Conservation (phyloP, 1,139 yeast species). For the Lodderomyces jiufengensis region DNA sequence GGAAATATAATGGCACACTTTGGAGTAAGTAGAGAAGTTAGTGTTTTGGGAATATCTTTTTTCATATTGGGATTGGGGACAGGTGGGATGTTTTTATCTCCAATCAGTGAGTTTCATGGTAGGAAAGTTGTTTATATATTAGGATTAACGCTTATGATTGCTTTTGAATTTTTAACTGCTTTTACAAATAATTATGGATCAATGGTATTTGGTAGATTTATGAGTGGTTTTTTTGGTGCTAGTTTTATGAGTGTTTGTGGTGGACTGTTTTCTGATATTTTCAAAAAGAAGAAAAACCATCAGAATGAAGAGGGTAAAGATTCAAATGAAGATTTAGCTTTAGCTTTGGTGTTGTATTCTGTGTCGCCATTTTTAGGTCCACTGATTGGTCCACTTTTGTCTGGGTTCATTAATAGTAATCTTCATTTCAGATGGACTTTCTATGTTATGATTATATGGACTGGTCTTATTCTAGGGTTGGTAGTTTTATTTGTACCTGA, state of each 20-base stretch:
- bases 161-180: constrained; percentile 28
- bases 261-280: constrained; percentile 33
- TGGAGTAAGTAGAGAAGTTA: constrained; percentile 24
- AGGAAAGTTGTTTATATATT: constrained; percentile 25
- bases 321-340: constrained; percentile 23
- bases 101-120: constrained; percentile 34
- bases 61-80: constrained; percentile 31
- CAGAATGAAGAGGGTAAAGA: constrained; percentile 9
- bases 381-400: constrained; percentile 29
- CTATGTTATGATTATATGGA: constrained; percentile 37
- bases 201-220: constrained; percentile 28
- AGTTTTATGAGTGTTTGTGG: constrained; percentile 36
- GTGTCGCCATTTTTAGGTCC: constrained; percentile 34
- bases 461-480: constrained; percentile 29
- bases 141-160: constrained; percentile 22
- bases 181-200: constrained; percentile 27
- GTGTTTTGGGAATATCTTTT: constrained; percentile 27
- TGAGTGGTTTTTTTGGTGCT: constrained; percentile 33
- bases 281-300: constrained; percentile 15
- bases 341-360: constrained; percentile 28
- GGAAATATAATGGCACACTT: constrained; percentile 23
- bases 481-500: constrained; percentile 46
- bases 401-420: constrained; percentile 26
- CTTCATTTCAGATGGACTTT: constrained; percentile 43
- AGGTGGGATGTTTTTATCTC: constrained; percentile 32